These are phyloP conservation scores for Thielaviopsis euricoi DNA, from an alignment of 2,329 filamentous ascomycete genomes.

Conservation along the genomic window DNA sequence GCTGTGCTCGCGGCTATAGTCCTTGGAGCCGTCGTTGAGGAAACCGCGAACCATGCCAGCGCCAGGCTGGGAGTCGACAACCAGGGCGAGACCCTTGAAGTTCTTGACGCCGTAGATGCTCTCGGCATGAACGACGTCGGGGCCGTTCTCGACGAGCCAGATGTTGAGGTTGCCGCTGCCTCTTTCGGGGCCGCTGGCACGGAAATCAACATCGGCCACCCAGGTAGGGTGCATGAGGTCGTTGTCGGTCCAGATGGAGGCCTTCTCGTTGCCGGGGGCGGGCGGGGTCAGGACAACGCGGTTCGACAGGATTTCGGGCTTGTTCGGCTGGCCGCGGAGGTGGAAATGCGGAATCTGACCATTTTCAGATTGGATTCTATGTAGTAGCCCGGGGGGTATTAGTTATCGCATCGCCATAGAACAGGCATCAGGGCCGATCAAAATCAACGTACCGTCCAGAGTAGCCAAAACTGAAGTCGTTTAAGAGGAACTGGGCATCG, in stretches of 20 bases:
- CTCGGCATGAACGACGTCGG: slow-evolving; percentile 45
- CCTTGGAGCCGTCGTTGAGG: slow-evolving; percentile 73
- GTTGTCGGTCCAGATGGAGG: slow-evolving; percentile 62
- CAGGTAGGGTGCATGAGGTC: slow-evolving; percentile 50
- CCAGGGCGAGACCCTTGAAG: slow-evolving; percentile 82
- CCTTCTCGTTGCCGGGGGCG: slow-evolving; percentile 68
- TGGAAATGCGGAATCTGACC: slow-evolving; percentile 36
- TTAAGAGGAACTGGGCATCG: slow-evolving; percentile 50
- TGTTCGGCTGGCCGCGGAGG: slow-evolving; percentile 35
- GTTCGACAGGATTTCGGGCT: slow-evolving; percentile 61
- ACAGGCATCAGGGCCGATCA: too few species aligned
- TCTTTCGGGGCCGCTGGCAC: slow-evolving; percentile 69
- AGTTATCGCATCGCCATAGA: neutral
- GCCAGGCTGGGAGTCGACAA: slow-evolving; percentile 65
- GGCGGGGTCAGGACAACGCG: slow-evolving; percentile 83
- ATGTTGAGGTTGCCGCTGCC: slow-evolving; percentile 82
- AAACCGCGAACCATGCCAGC: slow-evolving; percentile 80
- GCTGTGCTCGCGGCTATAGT: slow-evolving; percentile 59
- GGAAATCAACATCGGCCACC: slow-evolving; percentile 73
- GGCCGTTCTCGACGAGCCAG: slow-evolving; percentile 67
- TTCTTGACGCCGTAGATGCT: slow-evolving; percentile 72
- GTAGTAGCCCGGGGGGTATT: neutral
- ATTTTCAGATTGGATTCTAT: slow-evolving; percentile 46
- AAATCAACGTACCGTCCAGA: slow-evolving; percentile 34
- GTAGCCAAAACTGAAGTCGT: slow-evolving; percentile 64